Evolutionary conservation across 441 rosid genomes (phyloP).

Genomic region (Bocquillonia castaneifolia): DNA sequence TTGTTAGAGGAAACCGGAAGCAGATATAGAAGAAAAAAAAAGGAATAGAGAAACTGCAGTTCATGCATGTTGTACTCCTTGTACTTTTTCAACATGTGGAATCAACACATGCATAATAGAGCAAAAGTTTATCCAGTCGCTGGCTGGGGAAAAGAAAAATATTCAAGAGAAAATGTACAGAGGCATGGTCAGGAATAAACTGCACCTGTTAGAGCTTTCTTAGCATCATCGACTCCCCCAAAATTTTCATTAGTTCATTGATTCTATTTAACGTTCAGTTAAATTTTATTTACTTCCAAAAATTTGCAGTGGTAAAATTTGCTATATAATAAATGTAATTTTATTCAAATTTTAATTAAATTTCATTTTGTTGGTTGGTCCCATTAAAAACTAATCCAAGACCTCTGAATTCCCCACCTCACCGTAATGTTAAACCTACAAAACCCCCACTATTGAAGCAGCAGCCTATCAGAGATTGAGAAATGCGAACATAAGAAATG

Average conservation of each 20-base stretch:
- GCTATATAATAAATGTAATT: neutral
- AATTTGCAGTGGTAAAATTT: neutral
- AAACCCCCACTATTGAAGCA: neutral
- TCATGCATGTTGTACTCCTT: neutral
- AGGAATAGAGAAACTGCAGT: too few species aligned
- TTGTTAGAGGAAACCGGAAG: too few species aligned
- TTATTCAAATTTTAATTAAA: neutral
- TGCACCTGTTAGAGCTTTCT: neutral
- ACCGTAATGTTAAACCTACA: neutral
- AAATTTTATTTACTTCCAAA: neutral
- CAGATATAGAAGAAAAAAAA: too few species aligned
- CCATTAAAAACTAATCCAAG: neutral
- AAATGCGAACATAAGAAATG: neutral
- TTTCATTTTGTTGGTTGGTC: neutral
- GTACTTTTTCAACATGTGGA: neutral
- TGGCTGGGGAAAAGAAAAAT: neutral
- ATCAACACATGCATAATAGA: neutral
- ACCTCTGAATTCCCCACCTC: neutral
- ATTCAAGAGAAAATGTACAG: neutral
- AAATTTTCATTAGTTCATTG: neutral
- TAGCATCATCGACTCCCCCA: neutral
- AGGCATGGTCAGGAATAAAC: slow-evolving; percentile 1
- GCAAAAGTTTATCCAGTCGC: neutral
- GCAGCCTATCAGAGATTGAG: neutral
- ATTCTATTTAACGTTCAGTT: neutral